Evolutionary conservation across 306 rosid genomes (phyloP).

Genomic region (Myrica gale): DNA sequence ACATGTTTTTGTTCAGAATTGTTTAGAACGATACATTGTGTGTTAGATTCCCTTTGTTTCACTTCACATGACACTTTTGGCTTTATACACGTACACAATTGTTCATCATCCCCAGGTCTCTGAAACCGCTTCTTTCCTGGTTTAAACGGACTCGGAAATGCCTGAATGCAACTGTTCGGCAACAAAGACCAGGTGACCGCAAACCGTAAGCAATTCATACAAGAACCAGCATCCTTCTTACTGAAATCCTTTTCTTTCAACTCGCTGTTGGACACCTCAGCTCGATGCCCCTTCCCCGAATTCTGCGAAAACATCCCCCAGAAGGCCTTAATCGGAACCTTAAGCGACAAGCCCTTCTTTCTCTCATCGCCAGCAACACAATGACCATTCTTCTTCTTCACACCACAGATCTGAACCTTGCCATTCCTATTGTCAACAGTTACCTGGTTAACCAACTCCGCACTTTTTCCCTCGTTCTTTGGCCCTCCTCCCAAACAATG

Average conservation of each 20-base stretch:
- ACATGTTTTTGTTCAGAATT: conserved; percentile 42
- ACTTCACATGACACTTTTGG: conserved; percentile 50
- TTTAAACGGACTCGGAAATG: conserved; percentile 78
- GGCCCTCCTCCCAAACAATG: conserved; percentile 55
- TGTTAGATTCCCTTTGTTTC: conserved; percentile 53
- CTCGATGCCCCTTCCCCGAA: conserved; percentile 44
- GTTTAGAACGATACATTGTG: conserved; percentile 21
- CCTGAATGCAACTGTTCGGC: conserved; percentile 68
- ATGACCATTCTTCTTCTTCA: conserved; percentile 50
- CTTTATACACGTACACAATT: conserved; percentile 46
- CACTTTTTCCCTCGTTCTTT: conserved; percentile 48
- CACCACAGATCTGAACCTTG: conserved; percentile 64
- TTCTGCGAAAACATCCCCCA: conserved; percentile 62
- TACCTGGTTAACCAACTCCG: conserved; percentile 48
- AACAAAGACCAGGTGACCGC: conserved; percentile 75
- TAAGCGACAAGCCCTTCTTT: conserved; percentile 56
- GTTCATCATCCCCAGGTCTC: conserved; percentile 56
- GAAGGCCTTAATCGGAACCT: conserved; percentile 67
- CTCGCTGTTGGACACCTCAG: conserved; percentile 30
- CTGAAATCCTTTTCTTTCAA: conserved; percentile 37
- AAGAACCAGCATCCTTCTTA: conserved; percentile 57
- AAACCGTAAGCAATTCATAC: conserved; percentile 77
- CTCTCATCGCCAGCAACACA: conserved; percentile 46
- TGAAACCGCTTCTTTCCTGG: conserved; percentile 63
- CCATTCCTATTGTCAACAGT: conserved; percentile 42